Base-by-base conservation (phyloP, 2,329 filamentous ascomycete species). In the Xylaria sp. region DNA sequence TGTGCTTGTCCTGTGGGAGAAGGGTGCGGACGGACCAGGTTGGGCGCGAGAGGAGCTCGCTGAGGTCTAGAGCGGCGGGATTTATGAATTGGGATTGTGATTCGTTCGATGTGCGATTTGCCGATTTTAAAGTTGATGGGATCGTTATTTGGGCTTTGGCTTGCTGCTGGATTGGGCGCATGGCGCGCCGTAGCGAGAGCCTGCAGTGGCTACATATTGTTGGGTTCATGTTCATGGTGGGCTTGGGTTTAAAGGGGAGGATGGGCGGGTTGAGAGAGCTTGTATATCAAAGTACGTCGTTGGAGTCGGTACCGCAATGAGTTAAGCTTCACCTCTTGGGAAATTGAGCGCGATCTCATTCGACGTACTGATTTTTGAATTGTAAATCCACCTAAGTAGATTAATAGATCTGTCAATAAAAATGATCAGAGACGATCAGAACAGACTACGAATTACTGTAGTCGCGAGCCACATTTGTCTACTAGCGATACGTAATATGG, bases 1-100 rank as follows among this genome's bases (percentile, higher is more conserved):
- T 72, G 39, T 18, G 74, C 65, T 15, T 69, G 79, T 18, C 13
- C 18, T 20, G 55, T 13, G 91, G 89, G 0, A 96, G 84, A 5
- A 97, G 89, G 9, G 92, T 91, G 41, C 88, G 84, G 73, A 97
- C 90, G 55, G 94, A 97, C 94, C 94, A 98, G 58, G 88, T 91
- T 25, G 94, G 94, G 69, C 87, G 86, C 18, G 88, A 86, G 63
- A 95, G 88, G 64, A 92, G 84, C n/a, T 81, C 78, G 57, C 81
- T 76, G 63, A 76, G 66, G 58, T 58, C 64, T 23, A 44, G 50
- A 15, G 20, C 28, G 48, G 50, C n/a, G 15, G 28, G 15, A 18
- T 37, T 48, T 86, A 86, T 85, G 63, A 94, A 87, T 61, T 91
- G 41, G 13, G 37, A 67, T 12, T 83, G 28, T 20, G 52, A 80